Evolutionary conservation across 495 filamentous ascomycete species (phyloP).

Genomic region (Tetracladium marchalianum): DNA sequence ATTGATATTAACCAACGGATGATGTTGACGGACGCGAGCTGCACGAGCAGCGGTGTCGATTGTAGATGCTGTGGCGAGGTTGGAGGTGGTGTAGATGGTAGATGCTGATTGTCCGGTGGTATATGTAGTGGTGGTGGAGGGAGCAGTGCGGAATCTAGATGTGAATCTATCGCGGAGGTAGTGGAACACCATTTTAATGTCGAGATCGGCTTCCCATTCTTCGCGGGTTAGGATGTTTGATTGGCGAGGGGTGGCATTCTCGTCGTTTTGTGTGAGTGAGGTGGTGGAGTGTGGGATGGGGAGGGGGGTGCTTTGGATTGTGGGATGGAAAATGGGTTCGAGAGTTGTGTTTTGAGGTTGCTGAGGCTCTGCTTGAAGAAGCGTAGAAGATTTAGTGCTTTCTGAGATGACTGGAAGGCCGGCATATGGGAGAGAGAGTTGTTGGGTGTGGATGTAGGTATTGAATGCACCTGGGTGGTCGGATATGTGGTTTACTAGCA

Average conservation of each 20-base stretch:
- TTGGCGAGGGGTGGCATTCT: slow-evolving; percentile 16
- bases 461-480: slow-evolving; percentile 74
- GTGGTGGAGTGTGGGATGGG: slow-evolving; percentile 8
- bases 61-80: slow-evolving; percentile 38
- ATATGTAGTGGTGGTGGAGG: slow-evolving; percentile 29
- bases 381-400: slow-evolving; percentile 21
- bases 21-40: slow-evolving; percentile 73
- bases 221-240: slow-evolving; percentile 37
- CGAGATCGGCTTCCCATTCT: slow-evolving; percentile 84
- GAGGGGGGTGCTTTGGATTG: slow-evolving; percentile 24
- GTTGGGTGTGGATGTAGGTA: slow-evolving; percentile 51
- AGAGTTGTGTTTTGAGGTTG: not conserved
- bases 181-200: slow-evolving; percentile 79
- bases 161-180: slow-evolving; percentile 72
- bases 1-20: slow-evolving; percentile 63
- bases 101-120: slow-evolving; percentile 14
- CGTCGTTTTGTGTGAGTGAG: slow-evolving; percentile 1
- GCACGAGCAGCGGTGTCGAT: slow-evolving; percentile 67
- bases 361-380: not conserved
- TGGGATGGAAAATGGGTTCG: slow-evolving; percentile 32
- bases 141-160: slow-evolving; percentile 17
- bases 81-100: slow-evolving; percentile 20
- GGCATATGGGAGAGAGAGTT: slow-evolving; percentile 42
- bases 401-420: slow-evolving; percentile 46
- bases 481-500: slow-evolving; percentile 72